Percentiles rank a stretch among this genome's conserved stretches.
These are phyloP conservation scores for Kwoniella europaea DNA, from an alignment of 768 basidiomycete species.

Conservation along the genomic window DNA sequence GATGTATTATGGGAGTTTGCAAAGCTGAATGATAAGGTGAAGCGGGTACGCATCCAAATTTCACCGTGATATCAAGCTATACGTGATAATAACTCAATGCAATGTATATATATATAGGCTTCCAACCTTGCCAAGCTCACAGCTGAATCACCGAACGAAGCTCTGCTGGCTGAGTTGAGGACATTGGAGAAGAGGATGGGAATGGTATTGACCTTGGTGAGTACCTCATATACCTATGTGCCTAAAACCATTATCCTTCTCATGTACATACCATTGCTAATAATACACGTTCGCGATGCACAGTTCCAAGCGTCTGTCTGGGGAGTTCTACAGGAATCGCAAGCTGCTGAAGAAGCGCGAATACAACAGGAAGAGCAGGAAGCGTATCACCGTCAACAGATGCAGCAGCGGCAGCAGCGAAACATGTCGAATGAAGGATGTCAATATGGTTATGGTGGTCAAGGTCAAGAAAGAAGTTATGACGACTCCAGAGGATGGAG, in stretches of 20 bases:
- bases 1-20: constrained; percentile 92
- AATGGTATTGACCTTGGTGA: constrained; percentile 85
- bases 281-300: background rate
- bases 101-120: constrained; percentile 32
- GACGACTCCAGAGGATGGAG: constrained; percentile 23
- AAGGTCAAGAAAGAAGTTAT: constrained; percentile 6
- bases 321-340: constrained; percentile 71
- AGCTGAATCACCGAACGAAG: constrained; percentile 76
- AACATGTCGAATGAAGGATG: background rate
- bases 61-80: background rate
- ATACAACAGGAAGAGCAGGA: constrained; percentile 17
- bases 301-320: constrained; percentile 97
- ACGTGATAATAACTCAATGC: too few species aligned
- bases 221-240: constrained; percentile 39
- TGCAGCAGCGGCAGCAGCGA: constrained; percentile 11
- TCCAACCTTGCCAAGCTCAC: constrained; percentile 66
- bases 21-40: constrained; percentile 79
- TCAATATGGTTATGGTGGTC: constrained; percentile 7
- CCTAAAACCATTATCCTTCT: too few species aligned
- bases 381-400: constrained; percentile 1
- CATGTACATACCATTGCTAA: background rate
- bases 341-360: constrained; percentile 52
- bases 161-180: constrained; percentile 74
- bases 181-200: constrained; percentile 92
- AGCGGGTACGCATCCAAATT: constrained; percentile 64